Percentiles rank a stretch among this genome's conserved stretches.
These are phyloP conservation scores for Neocucurbitaria cava DNA, from an alignment of 2,329 filamentous ascomycete genomes.

Conservation along the genomic window DNA sequence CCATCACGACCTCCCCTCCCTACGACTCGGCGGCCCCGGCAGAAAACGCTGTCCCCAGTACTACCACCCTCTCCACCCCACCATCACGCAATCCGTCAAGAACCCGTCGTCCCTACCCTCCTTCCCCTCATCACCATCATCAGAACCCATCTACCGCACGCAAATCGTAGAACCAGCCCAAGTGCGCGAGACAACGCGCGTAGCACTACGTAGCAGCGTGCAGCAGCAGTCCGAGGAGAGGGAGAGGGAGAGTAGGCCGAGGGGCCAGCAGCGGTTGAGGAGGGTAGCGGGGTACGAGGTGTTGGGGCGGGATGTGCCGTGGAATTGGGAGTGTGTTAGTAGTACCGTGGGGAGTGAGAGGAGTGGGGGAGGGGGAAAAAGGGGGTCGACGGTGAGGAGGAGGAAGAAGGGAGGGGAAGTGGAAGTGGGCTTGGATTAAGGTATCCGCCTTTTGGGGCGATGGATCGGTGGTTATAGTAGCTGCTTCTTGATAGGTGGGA, in stretches of 20 bases:
- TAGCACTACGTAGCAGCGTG: conserved; percentile 31
- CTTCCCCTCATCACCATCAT: conserved; percentile 12
- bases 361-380: conserved; percentile 6
- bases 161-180: conserved; percentile 35
- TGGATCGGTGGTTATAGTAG: conserved; percentile 34
- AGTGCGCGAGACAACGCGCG: conserved; percentile 34
- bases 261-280: conserved; percentile 26
- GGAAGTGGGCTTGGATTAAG: too few relatives aligned
- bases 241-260: too few relatives aligned
- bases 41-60: conserved; percentile 21
- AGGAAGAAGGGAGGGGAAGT: conserved; percentile 12
- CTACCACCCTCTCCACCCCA: conserved; percentile 25
- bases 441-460: conserved; percentile 37
- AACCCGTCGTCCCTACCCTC: conserved; percentile 3
- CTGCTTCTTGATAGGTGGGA: too few relatives aligned
- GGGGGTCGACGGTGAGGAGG: conserved; percentile 9
- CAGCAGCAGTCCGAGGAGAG: conserved; percentile 18
- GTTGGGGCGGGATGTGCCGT: conserved; percentile 37
- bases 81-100: conserved; percentile 16
- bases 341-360: conserved; percentile 32
- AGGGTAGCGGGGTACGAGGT: conserved; percentile 43
- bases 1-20: conserved; percentile 12
- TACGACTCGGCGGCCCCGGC: conserved; percentile 29
- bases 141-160: conserved; percentile 41
- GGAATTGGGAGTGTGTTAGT: conserved; percentile 46